Base-by-base conservation (phyloP, 306 rosid genomes). In the Macrotyloma uniflorum region DNA sequence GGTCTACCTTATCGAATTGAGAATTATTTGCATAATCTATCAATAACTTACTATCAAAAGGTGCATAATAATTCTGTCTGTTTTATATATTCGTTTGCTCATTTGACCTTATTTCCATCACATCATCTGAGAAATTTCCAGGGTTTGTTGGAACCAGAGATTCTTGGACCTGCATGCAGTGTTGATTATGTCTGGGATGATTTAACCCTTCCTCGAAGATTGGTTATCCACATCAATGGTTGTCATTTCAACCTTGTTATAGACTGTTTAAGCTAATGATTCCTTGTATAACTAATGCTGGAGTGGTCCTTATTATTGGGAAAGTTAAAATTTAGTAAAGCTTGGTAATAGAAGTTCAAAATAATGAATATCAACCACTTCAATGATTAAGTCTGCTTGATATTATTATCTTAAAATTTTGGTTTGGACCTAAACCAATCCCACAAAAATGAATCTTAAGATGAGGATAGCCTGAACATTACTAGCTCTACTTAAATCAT, bases 131-230 rank as follows among this genome's bases (percentile, higher is more conserved):
- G 72, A 76, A 82, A 80, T 79, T 86, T 80, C 47, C 90, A 95
- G 98, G 98, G 82, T 76, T 83, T 84, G 13, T 66, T 69, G 32
- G 92, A 90, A 86, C 87, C 88, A 14, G 98, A 95, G 82, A 84
- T 95, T 85, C 94, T 95, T 77, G 89, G 92, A 78, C 84, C 97
- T 51, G 80, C 77, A 32, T 76, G 88, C 67, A 83, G 80, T 51
- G 87, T 86, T 68, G 89, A 92, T 88, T 95, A 88, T 91, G 97
- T 91, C 65, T 95, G 98, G 98, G 98, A 91, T 91, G 96, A 95
- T 82, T 47, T 88, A 66, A 92, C 95, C 79, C 96, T 89, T 86
- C 98, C 97, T 9, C 98, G 67, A 76, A 88, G 73, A 71, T 76
- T 95, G 80, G 90, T 89, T 70, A 81, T 92, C 83, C 87, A 80